Conservation (phyloP, 495 filamentous ascomycete species). For the Penicillium malachiteum region DNA sequence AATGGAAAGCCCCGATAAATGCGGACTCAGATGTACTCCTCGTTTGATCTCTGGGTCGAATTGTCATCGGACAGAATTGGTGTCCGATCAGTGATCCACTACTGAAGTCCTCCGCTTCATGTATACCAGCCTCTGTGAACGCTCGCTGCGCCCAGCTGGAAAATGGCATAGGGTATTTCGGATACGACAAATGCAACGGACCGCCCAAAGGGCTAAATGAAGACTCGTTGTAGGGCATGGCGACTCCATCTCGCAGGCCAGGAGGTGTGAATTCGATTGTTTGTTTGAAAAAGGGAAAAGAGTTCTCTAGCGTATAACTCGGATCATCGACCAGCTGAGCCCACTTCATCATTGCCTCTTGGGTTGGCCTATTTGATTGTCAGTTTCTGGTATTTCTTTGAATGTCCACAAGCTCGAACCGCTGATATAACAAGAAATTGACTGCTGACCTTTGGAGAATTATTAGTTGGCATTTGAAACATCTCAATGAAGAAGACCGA, state of each 20-base stretch:
- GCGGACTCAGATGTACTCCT: constrained; percentile 41
- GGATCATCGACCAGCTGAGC: constrained; percentile 46
- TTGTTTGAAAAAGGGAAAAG: constrained; percentile 42
- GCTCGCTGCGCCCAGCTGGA: constrained; percentile 30
- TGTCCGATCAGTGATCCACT: constrained; percentile 35
- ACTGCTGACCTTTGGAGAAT: constrained; percentile 24
- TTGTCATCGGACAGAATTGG: constrained; percentile 37
- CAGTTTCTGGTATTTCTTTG: background rate
- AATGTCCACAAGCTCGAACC: constrained; percentile 15
- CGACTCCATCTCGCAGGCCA: constrained; percentile 17
- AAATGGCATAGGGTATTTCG: constrained; percentile 30
- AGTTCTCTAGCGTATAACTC: constrained; percentile 43
- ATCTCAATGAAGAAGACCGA: background rate
- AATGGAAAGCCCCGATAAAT: constrained; percentile 21
- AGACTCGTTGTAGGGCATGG: constrained; percentile 23
- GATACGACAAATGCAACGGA: constrained; percentile 38
- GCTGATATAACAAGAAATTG: constrained; percentile 41
- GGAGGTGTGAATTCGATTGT: constrained; percentile 33
- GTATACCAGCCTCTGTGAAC: constrained; percentile 27
- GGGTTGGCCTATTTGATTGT: constrained; percentile 30
- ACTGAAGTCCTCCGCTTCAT: constrained; percentile 36
- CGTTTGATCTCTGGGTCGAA: constrained; percentile 27
- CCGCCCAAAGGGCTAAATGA: constrained; percentile 22
- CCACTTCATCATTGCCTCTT: constrained; percentile 42
- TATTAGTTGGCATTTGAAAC: background rate